Conservation (phyloP, 352 stramenopile genomes). For the Globisporangium polare region DNA sequence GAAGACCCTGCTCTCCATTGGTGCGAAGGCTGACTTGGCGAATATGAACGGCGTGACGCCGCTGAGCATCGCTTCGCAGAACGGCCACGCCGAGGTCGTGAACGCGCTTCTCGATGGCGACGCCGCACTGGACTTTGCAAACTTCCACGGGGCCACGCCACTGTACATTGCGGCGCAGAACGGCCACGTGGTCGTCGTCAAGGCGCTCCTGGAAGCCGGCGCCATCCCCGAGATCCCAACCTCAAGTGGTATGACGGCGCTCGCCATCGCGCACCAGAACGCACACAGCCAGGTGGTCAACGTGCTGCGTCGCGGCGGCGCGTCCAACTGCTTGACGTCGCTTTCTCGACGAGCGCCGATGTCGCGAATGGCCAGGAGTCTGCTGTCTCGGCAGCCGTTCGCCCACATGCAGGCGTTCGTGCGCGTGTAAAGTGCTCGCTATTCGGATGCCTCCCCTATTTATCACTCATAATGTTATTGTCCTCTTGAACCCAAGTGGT, state of each 20-base stretch:
- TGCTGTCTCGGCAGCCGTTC: background rate
- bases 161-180: constrained; percentile 17
- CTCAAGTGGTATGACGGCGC: background rate
- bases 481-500: too few species aligned
- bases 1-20: background rate
- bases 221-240: constrained; percentile 9
- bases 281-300: constrained; percentile 4
- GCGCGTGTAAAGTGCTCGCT: background rate
- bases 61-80: constrained; percentile 12
- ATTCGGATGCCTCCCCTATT: background rate
- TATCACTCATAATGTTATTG: too few species aligned
- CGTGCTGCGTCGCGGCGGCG: background rate
- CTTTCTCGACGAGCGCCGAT: background rate
- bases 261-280: background rate
- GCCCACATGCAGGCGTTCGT: background rate
- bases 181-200: constrained; percentile 3
- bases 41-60: constrained; percentile 12
- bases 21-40: constrained; percentile 6
- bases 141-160: constrained; percentile 4
- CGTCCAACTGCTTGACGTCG: background rate
- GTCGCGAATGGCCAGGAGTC: background rate
- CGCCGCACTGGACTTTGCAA: constrained; percentile 5
- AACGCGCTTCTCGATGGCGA: constrained; percentile 10
- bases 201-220: constrained; percentile 4
- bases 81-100: constrained; percentile 7